Evolutionary conservation across 2,329 filamentous ascomycete species (phyloP).

Genomic region (Microdochium paspali): DNA sequence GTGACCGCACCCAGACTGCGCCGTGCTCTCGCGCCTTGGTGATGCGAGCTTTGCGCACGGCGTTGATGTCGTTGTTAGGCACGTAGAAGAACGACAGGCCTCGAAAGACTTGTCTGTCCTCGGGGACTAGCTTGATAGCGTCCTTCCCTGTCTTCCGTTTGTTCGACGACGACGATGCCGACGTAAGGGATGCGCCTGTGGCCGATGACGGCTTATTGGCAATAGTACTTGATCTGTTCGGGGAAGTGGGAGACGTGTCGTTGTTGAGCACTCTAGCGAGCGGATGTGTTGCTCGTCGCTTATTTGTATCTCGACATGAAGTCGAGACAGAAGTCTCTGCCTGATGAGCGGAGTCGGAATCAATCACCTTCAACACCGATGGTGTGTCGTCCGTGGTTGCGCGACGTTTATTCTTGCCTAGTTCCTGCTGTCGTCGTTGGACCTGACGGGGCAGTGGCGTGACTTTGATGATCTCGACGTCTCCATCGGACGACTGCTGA

Average conservation of each 20-base stretch:
- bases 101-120: slow-evolving; percentile 48
- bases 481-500: slow-evolving; percentile 3
- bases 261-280: slow-evolving; percentile 1
- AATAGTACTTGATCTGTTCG: neutral
- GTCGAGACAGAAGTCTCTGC: neutral
- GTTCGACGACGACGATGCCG: no score
- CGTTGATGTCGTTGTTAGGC: slow-evolving; percentile 67
- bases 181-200: slow-evolving; percentile 9
- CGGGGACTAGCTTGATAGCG: slow-evolving; percentile 34
- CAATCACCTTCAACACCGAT: neutral
- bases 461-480: slow-evolving; percentile 12
- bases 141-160: slow-evolving; percentile 37
- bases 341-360: neutral
- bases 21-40: slow-evolving; percentile 67
- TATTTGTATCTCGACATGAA: slow-evolving; percentile 1
- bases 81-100: slow-evolving; percentile 65
- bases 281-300: slow-evolving; percentile 1
- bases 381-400: neutral
- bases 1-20: slow-evolving; percentile 56
- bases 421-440: neutral
- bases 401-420: neutral
- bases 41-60: slow-evolving; percentile 60
- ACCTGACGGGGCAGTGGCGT: slow-evolving; percentile 6
- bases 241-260: slow-evolving; percentile 5
- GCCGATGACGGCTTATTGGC: slow-evolving; percentile 17